phyloP scores from a whole-genome alignment of 148 eudicot species.

The Simmondsia chinensis region DNA sequence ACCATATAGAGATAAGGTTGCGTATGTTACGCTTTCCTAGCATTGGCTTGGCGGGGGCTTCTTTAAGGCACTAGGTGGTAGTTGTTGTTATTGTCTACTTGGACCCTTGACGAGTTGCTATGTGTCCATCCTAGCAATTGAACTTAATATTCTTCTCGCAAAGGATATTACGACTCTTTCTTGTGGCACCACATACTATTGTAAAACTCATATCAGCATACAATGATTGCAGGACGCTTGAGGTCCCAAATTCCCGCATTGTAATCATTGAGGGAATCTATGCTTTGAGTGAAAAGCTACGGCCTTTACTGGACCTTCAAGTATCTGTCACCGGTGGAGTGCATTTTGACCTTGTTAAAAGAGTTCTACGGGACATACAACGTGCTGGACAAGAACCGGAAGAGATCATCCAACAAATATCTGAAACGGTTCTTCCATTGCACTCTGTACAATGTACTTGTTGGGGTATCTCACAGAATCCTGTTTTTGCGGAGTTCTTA shows the following conservation, averaged over 20 bases:
- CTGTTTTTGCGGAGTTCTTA: constrained; percentile 15
- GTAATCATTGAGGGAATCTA: constrained; percentile 93
- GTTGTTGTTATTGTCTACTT: too few species aligned
- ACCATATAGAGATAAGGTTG: too few species aligned
- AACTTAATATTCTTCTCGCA: too few species aligned
- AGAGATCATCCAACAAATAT: constrained; percentile 94
- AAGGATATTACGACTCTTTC: too few species aligned
- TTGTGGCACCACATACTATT: neutral
- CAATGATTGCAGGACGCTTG: constrained; percentile 59
- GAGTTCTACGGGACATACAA: constrained; percentile 88
- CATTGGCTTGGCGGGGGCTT: too few species aligned
- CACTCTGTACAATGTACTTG: constrained; percentile 6
- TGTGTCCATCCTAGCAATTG: too few species aligned
- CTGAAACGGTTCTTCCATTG: constrained; percentile 66
- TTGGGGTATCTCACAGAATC: neutral
- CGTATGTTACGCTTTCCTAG: too few species aligned
- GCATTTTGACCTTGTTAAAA: constrained; percentile 92
- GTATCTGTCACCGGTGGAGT: constrained; percentile 96
- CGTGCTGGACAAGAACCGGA: constrained; percentile 97
- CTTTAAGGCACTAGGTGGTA: too few species aligned
- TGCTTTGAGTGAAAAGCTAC: constrained; percentile 84
- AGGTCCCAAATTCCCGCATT: constrained; percentile 84
- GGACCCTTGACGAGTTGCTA: too few species aligned
- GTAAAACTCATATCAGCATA: constrained; percentile 6
- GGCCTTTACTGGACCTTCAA: constrained; percentile 83